Percentiles rank a stretch among this genome's conserved stretches.
These are phyloP conservation scores for Aschersonia sp. DNA, from an alignment of 2,329 filamentous ascomycete species.

Conservation along the genomic window DNA sequence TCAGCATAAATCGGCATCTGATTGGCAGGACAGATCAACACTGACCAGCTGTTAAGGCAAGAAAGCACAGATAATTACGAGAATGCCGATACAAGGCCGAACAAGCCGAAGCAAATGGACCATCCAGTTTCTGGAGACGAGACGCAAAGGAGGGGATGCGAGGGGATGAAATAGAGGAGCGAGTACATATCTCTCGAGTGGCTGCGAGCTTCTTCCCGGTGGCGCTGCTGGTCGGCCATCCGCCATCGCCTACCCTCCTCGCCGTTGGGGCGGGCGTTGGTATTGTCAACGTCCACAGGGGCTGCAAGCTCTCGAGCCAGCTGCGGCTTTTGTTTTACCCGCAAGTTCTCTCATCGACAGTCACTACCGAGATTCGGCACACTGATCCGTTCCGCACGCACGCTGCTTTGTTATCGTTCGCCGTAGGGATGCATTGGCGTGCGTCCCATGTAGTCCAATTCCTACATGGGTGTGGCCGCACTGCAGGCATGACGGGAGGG, in stretches of 20 bases:
- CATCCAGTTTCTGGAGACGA: neutral
- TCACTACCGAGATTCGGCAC: neutral
- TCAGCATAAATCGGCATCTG: neutral
- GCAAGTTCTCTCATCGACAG: neutral
- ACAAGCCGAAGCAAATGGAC: constrained; percentile 1
- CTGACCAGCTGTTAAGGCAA: too few species aligned
- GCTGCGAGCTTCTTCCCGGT: too few species aligned
- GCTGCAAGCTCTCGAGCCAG: neutral
- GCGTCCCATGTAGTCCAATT: too few species aligned
- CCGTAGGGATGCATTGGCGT: too few species aligned
- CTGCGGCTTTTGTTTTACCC: neutral
- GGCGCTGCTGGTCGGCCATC: too few species aligned
- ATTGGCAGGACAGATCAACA: neutral
- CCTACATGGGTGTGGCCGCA: too few species aligned
- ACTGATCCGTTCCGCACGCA: neutral
- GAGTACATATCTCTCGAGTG: neutral
- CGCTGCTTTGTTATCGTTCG: neutral
- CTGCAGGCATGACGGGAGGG: too few species aligned
- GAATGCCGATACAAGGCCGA: constrained; percentile 2
- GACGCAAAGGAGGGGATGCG: neutral
- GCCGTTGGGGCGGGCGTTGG: neutral
- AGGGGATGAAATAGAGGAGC: neutral
- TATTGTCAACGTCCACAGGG: neutral
- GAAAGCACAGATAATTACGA: too few species aligned
- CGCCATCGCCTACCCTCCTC: too few species aligned